Conservation (phyloP, 805 yeast species). For the Candida lessepsii region DNA sequence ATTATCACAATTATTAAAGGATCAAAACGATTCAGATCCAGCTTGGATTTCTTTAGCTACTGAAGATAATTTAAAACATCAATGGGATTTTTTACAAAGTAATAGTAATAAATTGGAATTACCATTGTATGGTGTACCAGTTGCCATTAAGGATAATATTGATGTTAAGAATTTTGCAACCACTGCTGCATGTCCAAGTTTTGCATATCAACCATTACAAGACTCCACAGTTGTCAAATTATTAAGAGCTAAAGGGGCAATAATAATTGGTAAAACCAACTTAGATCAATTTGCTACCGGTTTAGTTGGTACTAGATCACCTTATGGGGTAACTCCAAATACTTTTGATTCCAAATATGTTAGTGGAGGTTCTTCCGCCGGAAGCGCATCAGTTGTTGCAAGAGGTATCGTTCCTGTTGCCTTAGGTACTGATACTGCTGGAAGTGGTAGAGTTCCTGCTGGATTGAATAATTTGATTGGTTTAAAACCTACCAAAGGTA, state of each 20-base stretch:
- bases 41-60: constrained; percentile 90
- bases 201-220: constrained; percentile 58
- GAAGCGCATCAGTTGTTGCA: constrained; percentile 90
- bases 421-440: constrained; percentile 96
- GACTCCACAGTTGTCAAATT: constrained; percentile 76
- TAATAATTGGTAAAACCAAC: constrained; percentile 90
- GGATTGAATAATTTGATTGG: constrained; percentile 90
- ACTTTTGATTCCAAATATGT: constrained; percentile 77
- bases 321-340: constrained; percentile 86
- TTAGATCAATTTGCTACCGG: constrained; percentile 98
- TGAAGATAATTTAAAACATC: constrained; percentile 61
- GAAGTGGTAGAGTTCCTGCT: constrained; percentile 97
- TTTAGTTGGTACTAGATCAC: constrained; percentile 90
- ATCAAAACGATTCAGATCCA: constrained; percentile 59
- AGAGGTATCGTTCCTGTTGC: constrained; percentile 87
- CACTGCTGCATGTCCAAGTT: constrained; percentile 95
- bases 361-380: constrained; percentile 94
- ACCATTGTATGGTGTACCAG: constrained; percentile 90
- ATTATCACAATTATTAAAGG: constrained; percentile 45
- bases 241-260: constrained; percentile 89
- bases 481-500: constrained; percentile 88
- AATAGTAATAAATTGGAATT: constrained; percentile 51
- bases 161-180: constrained; percentile 81
- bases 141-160: constrained; percentile 92
- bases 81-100: constrained; percentile 75